These are phyloP conservation scores for Vigna hirtella DNA, from an alignment of 306 rosid species.

Conservation along the genomic window DNA sequence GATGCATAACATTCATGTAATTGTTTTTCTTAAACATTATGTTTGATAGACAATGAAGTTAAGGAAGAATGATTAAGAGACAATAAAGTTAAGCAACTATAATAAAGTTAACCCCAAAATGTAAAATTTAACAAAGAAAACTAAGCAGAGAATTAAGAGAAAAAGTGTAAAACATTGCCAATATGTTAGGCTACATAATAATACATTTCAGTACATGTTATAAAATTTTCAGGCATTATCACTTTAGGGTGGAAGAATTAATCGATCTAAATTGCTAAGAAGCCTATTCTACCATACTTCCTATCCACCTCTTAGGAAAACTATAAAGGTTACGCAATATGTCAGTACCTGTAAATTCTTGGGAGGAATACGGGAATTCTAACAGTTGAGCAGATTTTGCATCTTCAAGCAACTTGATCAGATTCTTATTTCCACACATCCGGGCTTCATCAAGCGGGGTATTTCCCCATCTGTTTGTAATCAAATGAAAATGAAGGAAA, in stretches of 20 bases:
- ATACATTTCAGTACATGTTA: neutral
- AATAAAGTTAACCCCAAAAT: neutral
- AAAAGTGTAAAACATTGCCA: neutral
- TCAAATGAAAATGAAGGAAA: conserved; percentile 9
- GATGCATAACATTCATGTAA: conserved; percentile 7
- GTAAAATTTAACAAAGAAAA: conserved; percentile 2
- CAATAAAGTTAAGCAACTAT: neutral
- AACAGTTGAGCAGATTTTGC: conserved; percentile 73
- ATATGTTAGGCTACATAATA: neutral
- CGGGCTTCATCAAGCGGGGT: conserved; percentile 90
- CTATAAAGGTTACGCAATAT: conserved; percentile 6
- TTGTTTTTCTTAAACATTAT: conserved; percentile 12
- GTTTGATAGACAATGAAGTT: neutral
- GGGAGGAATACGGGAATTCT: conserved; percentile 52
- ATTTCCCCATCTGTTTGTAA: conserved; percentile 86
- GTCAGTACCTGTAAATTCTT: conserved; percentile 65
- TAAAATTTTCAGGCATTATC: neutral
- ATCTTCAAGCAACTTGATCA: conserved; percentile 77
- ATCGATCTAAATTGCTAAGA: conserved; percentile 11
- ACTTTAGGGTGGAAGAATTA: neutral
- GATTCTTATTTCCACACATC: conserved; percentile 81
- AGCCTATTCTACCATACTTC: neutral
- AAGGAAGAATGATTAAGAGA: no score
- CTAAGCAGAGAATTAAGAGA: neutral
- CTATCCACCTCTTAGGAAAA: neutral